phyloP scores from a whole-genome alignment of 148 eudicot genomes.

The Vaccinium myrtillus region DNA sequence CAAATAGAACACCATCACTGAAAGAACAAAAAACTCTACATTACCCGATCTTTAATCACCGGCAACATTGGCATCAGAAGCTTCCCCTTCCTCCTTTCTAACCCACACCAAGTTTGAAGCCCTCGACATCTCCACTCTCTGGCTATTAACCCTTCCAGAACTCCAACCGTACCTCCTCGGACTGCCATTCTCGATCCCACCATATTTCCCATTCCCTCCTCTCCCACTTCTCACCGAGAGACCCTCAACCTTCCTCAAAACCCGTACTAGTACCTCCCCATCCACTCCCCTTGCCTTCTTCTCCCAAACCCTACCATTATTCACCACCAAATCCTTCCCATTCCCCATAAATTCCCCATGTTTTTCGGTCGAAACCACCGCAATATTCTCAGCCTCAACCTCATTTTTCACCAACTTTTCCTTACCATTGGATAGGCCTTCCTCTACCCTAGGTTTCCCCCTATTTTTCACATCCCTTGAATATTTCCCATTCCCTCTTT shows the following conservation, averaged over 20 bases:
- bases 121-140: not conserved
- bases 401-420: not conserved
- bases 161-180: not conserved
- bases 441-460: not conserved
- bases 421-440: not conserved
- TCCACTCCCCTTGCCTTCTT: not conserved
- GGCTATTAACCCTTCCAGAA: not conserved
- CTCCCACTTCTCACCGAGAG: not conserved
- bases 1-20: not conserved
- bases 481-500: not conserved
- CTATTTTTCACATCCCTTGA: not conserved
- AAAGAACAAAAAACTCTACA: not conserved
- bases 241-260: constrained; percentile 6
- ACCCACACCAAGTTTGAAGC: constrained; percentile 33
- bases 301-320: not conserved
- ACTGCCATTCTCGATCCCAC: not conserved
- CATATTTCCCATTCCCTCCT: not conserved
- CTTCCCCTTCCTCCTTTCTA: constrained; percentile 26
- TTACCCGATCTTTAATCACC: not conserved
- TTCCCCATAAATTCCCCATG: not conserved
- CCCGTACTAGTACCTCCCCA: not conserved
- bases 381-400: not conserved
- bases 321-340: not conserved
- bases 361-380: not conserved
- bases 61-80: constrained; percentile 12